These are phyloP conservation scores for Phlebiopsis flavidoalba DNA, from an alignment of 768 basidiomycete genomes.

Conservation along the genomic window DNA sequence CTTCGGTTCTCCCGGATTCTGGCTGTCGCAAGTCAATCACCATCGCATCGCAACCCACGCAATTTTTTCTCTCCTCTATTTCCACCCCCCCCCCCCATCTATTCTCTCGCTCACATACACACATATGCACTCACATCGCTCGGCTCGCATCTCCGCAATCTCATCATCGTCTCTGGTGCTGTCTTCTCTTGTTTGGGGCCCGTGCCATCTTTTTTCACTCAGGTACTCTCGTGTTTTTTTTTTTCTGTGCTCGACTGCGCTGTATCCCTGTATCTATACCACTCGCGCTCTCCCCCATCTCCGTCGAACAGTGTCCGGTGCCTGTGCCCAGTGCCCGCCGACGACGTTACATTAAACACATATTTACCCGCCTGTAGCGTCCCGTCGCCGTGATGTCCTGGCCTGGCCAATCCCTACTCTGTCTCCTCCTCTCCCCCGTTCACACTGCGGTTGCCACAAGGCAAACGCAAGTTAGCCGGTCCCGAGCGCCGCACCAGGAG, in stretches of 20 bases:
- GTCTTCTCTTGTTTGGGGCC: neutral
- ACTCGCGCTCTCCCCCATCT: neutral
- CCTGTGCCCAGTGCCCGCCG: neutral
- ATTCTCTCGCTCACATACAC: neutral
- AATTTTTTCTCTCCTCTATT: neutral
- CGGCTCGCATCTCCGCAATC: neutral
- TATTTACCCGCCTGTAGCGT: neutral
- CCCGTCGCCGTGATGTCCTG: neutral
- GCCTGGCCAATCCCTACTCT: neutral
- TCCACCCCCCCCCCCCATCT: too few species aligned
- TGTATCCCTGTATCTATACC: neutral
- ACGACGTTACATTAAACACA: neutral
- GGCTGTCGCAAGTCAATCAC: neutral
- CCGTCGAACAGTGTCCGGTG: neutral
- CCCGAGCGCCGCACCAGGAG: neutral
- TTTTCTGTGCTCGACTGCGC: neutral
- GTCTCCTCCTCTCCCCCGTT: neutral
- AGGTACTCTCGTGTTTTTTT: neutral
- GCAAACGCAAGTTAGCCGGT: neutral
- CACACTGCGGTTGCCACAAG: neutral
- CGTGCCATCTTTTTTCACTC: neutral
- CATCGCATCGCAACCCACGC: constrained; percentile 1
- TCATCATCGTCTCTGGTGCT: neutral
- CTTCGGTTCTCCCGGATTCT: constrained; percentile 1
- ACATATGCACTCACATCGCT: neutral